Base-by-base conservation (phyloP, 495 filamentous ascomycete species). In the Symbiotaphrina buchneri region DNA sequence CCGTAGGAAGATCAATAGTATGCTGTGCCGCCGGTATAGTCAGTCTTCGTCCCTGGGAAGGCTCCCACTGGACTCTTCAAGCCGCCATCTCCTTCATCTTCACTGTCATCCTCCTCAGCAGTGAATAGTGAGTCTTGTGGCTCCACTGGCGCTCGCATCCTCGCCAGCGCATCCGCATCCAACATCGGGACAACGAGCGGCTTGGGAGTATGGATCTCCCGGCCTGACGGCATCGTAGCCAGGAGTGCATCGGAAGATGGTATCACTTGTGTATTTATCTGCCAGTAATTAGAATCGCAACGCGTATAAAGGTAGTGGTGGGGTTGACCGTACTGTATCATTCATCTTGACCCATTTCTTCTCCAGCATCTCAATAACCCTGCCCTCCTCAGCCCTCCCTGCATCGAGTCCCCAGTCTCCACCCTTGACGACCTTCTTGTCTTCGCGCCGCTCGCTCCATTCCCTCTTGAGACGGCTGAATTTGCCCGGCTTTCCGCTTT, bases 311-410 rank as follows among this genome's bases (percentile, higher is more conserved):
- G n/a, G 24, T 26, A 8, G 23, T 8, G 23, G 13, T 8, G 13
- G 23, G 6, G 27, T 39, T 41, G 28, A 23, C 62, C 74, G 54
- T 46, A 92, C 79, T 10, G 77, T 90, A 53, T 93, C 81, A 48
- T 97, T 97, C 54, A 78, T 68, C 52, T 81, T 81, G 19, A 61
- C 63, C 87, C 87, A 97, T 47, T 91, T 93, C 28, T 56, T 59
- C 46, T 91, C 74, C 32, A 97, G 48, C 70, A 78, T 80, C 39
- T 84, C 72, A 37, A 91, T 58, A 1, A 93, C 76, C 28, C 78
- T 57, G n/a, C 61, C 65, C 51, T 97, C 87, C 44, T 94, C 87
- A 13, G 75, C 47, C 38, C 61, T 66, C 0, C 87, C 87, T 0
- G 74, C 87, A 53, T 91, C 81, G 28, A 72, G 57, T 0, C 85